A percentile compares a stretch with the other conserved stretches of the same genome.
Conservation (phyloP, 331 rosid genomes). For the Rhamnella rubrinervis region DNA sequence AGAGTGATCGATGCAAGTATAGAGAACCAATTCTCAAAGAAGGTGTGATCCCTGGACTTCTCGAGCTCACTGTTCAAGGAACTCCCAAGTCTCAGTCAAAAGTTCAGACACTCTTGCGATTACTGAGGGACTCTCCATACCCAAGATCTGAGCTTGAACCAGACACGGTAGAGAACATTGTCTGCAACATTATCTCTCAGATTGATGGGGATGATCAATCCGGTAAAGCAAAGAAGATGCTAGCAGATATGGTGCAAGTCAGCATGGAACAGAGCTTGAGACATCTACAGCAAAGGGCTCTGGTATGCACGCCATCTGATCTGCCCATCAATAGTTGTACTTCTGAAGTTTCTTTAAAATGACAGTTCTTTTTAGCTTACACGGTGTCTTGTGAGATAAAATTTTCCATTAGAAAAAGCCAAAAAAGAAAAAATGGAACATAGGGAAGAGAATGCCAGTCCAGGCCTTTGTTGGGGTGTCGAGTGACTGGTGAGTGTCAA, state of each 20-base stretch:
- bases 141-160: constrained; percentile 66
- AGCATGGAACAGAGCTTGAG: constrained; percentile 94
- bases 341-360: constrained; percentile 51
- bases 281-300: constrained; percentile 84
- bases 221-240: constrained; percentile 78
- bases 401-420: constrained; percentile 25
- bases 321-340: constrained; percentile 47
- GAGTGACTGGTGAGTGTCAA: constrained; percentile 89
- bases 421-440: constrained; percentile 13
- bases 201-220: constrained; percentile 79
- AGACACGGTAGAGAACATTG: constrained; percentile 88
- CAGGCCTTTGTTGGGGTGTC: constrained; percentile 74
- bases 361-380: constrained; percentile 14
- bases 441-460: constrained; percentile 74
- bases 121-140: constrained; percentile 74
- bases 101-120: constrained; percentile 55
- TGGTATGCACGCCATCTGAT: constrained; percentile 74
- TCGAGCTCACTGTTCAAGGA: constrained; percentile 92
- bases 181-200: constrained; percentile 72
- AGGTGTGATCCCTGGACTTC: constrained; percentile 93
- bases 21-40: constrained; percentile 77
- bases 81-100: constrained; percentile 67
- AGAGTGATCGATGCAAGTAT: constrained; percentile 74
- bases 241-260: constrained; percentile 91
- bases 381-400: constrained; percentile 44